Conservation (phyloP, 2,329 filamentous ascomycete genomes). For the Cladophialophora immunda region DNA sequence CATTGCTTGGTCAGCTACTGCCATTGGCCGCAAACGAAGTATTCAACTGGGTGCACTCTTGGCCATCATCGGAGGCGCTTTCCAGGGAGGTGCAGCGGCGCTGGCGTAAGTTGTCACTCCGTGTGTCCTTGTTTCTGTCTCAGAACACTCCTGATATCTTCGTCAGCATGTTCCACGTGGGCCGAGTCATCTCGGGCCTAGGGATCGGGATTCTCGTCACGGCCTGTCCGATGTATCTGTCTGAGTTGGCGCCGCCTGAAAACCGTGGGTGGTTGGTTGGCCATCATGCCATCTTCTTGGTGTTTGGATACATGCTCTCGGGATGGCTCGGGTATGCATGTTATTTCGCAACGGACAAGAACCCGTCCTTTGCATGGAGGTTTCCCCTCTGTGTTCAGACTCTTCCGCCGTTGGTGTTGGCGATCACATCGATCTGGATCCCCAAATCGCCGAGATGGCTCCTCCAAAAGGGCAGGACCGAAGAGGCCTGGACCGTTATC, state of each 20-base stretch:
- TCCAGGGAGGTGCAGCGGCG: conserved; percentile 36
- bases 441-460: conserved; percentile 37
- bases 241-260: conserved; percentile 34
- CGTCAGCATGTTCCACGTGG: conserved; percentile 37
- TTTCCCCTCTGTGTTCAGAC: conserved; percentile 35
- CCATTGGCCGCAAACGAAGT: conserved; percentile 49
- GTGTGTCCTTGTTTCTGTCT: not conserved
- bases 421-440: conserved; percentile 31
- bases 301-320: conserved; percentile 38
- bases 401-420: conserved; percentile 31
- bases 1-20: conserved; percentile 44
- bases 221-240: conserved; percentile 35
- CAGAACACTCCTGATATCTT: conserved; percentile 17
- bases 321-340: conserved; percentile 37
- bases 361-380: conserved; percentile 40
- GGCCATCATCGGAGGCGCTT: conserved; percentile 35
- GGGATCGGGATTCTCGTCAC: conserved; percentile 37
- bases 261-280: conserved; percentile 38
- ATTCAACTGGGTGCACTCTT: conserved; percentile 45
- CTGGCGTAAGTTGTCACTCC: conserved; percentile 21
- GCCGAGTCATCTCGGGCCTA: conserved; percentile 36
- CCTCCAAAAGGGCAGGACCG: conserved; percentile 47
- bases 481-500: conserved; percentile 42
- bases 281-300: conserved; percentile 38
- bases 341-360: conserved; percentile 34